These are phyloP conservation scores for Hygrocybe punicea DNA, from an alignment of 768 basidiomycete genomes.

Conservation along the genomic window DNA sequence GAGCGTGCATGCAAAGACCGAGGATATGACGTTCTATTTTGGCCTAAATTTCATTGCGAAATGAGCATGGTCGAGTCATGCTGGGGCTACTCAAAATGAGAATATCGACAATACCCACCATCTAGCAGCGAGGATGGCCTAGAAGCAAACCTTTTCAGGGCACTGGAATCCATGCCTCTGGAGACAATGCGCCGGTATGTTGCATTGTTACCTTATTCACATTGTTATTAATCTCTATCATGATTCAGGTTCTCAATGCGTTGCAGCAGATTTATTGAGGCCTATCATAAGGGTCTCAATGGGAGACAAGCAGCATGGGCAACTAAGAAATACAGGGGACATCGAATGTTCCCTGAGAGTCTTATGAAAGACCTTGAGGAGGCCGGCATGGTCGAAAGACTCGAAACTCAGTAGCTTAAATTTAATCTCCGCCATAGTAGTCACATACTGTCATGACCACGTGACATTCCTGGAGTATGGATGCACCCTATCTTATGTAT, in stretches of 20 bases:
- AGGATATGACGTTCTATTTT: slow-evolving; percentile 19
- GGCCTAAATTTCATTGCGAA: too few relatives aligned
- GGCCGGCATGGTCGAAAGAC: too few relatives aligned
- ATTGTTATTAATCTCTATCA: too few relatives aligned
- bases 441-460: background rate
- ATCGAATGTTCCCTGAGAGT: slow-evolving; percentile 13
- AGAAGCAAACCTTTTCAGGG: slow-evolving; percentile 9
- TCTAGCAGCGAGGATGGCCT: slow-evolving; percentile 5
- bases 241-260: slow-evolving; percentile 11
- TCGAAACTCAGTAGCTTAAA: too few relatives aligned
- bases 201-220: slow-evolving; percentile 3
- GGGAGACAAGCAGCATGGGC: too few relatives aligned
- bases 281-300: slow-evolving; percentile 19
- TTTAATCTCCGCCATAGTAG: too few relatives aligned
- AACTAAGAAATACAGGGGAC: slow-evolving; percentile 25
- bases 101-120: slow-evolving; percentile 20
- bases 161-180: too few relatives aligned
- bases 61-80: too few relatives aligned
- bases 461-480: background rate
- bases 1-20: slow-evolving; percentile 6
- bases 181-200: too few relatives aligned
- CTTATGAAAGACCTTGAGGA: background rate
- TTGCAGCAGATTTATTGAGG: slow-evolving; percentile 21
- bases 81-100: slow-evolving; percentile 32
- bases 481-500: background rate